Percentiles rank a stretch among this genome's conserved stretches.
Evolutionary conservation across 192 early-diverging fungal species (phyloP).

Genomic region (Coemansia aciculifera): DNA sequence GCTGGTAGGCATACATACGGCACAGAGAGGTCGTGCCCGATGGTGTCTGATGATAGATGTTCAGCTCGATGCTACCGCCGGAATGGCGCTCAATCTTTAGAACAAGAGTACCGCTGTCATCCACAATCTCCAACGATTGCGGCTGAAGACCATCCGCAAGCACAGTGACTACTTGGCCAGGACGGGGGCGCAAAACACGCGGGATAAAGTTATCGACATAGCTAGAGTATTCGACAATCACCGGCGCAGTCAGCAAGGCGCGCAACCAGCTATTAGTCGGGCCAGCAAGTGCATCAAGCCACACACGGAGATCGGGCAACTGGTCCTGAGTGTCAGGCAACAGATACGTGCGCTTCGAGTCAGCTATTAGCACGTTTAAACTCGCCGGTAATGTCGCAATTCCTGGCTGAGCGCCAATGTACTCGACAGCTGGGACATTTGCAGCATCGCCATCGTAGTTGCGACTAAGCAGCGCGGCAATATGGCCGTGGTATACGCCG

Average conservation of each 20-base stretch:
- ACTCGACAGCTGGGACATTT: conserved; percentile 73
- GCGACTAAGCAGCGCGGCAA: conserved; percentile 68
- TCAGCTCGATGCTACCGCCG: conserved; percentile 60
- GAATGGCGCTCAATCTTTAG: conserved; percentile 74
- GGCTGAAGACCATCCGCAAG: not conserved
- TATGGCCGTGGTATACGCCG: conserved; percentile 78
- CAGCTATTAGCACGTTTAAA: not conserved
- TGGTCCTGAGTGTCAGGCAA: not conserved
- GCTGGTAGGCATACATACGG: conserved; percentile 8
- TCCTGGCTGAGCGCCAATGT: conserved; percentile 49
- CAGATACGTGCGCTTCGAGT: not conserved
- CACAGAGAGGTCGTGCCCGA: conserved; percentile 35
- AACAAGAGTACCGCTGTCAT: conserved; percentile 63
- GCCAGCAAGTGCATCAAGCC: conserved; percentile 73
- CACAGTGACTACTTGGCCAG: conserved; percentile 49
- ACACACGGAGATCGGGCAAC: conserved; percentile 43
- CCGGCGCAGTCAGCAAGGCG: conserved; percentile 69
- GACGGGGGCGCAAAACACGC: conserved; percentile 63
- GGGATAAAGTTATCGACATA: conserved; percentile 61
- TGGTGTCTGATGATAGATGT: conserved; percentile 41
- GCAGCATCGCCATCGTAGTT: conserved; percentile 64
- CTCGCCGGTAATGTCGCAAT: not conserved
- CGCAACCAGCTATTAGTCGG: conserved; percentile 72
- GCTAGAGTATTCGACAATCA: conserved; percentile 72
- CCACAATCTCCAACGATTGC: not conserved